Base-by-base conservation (phyloP, 2,329 filamentous ascomycete genomes). In the Stylonectria norvegica region DNA sequence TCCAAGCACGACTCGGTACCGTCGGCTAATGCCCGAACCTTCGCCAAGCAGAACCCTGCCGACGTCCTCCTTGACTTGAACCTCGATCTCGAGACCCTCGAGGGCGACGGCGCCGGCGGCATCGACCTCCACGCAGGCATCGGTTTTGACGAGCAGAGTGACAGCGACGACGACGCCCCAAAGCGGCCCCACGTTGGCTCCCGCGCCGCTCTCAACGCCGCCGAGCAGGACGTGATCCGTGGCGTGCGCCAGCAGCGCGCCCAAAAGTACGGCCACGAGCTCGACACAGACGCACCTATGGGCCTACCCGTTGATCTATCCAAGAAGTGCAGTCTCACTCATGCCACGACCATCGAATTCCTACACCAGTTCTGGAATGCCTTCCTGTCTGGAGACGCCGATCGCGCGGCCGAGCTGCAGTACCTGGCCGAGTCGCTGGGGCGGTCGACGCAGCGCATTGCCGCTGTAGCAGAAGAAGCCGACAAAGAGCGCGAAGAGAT, bases 281-380 rank as follows among this genome's bases (percentile, higher is more conserved):
- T 64, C 42, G 78, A 69, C 54, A 68, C 65, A 56, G 70, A 55
- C 52, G 73, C 61, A 36, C 75, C 65, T 50, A 85, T 73, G 80
- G 70, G 73, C 17, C 55, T 70, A 3, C 69, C 83, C 4, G 57
- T 68, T 2, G 71, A 76, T 2, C 68, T 85, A 15, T 69, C 78
- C 4, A 72, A 81, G 30, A 78, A 78, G 40, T 81, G 78, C 50
- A 68, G 66, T 28, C 64, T 81, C 40, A 95, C 91, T 0, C 89
- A 97, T 61, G 90, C 90, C 38, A 98, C 93, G 0, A 94, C 89
- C 0, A 85, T 87, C 25, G 93, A 98, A 59, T 98, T 97, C 57
- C 71, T 98, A n/a, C 87, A 91, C 55, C 94, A 97, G 63, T 98
- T 98, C 69, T 98, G 91, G 91, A 78, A 80, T 22, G 82, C 90